Evolutionary conservation across 441 rosid genomes (phyloP), one percentile per base, ranked within the genome.

Genomic region (Populus hybrid): DNA sequence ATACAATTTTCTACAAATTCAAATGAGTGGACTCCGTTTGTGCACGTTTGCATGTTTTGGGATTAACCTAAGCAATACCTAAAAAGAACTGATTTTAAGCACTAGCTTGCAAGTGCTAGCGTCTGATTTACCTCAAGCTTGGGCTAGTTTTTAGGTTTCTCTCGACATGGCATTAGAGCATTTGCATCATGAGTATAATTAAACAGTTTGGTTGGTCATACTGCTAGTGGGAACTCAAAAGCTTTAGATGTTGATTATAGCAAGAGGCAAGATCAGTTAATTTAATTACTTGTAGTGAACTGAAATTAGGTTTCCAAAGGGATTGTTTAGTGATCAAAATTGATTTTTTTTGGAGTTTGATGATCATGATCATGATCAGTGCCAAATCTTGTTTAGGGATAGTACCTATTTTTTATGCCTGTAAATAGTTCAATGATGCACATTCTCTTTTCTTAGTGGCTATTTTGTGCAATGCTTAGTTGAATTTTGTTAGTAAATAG

Each of bases 11-110:
- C 42, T 73, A 68, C 64, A 31, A 61, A 29, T 31, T 61, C 24
- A 74, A 83, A 64, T 71, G 18, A 73, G 85, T 78, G 86, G 88
- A 64, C 73, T 63, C 72, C n/a, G 77, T 78, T 61, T 8, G 61
- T 68, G 26, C 78, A 75, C 82, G 80, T 82, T 20, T 65, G 56
- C 87, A 74, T 74, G 75, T 64, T 76, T 77, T 77, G 59, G 11
- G 76, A 69, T 42, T 71, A 71, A 64, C 61, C 12, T 10, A 3
- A 53, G 6, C 2, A 11, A 2, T 67, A 21, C 65, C 68, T 18
- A 35, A 35, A 35, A 35, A 35, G 38, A 35, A 35, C 6, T 35
- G 6, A 35, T 35, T 35, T 7, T 35, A 35, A 68, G 59, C n/a
- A 35, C 31, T 72, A 56, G 76, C 70, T 38, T 29, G 31, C 31